A percentile compares a stretch with the other conserved stretches of the same genome.
Conservation (phyloP, 2,329 filamentous ascomycete species). For the Acarospora socialis region DNA sequence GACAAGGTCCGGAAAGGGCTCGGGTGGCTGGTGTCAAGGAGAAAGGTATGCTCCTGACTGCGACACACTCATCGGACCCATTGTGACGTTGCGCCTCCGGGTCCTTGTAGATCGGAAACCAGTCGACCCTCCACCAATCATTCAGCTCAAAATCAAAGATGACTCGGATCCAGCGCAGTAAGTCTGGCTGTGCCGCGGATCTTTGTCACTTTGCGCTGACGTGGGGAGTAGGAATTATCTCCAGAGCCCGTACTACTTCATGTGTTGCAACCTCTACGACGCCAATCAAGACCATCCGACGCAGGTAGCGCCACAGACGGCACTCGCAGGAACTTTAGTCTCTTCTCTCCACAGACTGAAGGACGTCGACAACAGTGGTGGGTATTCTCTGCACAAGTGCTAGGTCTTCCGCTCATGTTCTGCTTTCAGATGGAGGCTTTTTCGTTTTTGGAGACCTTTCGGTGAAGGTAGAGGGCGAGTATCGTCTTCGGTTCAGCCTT, state of each 20-base stretch:
- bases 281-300: conserved; percentile 32
- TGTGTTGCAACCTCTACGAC: conserved; percentile 42
- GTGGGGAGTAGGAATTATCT: conserved; percentile 40
- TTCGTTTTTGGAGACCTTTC: conserved; percentile 88
- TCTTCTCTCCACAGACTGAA: conserved; percentile 75
- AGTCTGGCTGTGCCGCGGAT: conserved; percentile 24
- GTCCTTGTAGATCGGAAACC: conserved; percentile 56
- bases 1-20: conserved; percentile 53
- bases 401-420: conserved; percentile 8
- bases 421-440: conserved; percentile 55
- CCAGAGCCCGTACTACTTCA: conserved; percentile 51
- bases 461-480: conserved; percentile 58
- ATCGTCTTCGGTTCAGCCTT: conserved; percentile 60
- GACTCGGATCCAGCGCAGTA: conserved; percentile 44
- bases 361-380: conserved; percentile 54
- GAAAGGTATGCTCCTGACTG: conserved; percentile 40
- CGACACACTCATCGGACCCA: conserved; percentile 1
- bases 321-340: conserved; percentile 56
- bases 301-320: conserved; percentile 28
- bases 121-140: conserved; percentile 69
- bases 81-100: too few relatives aligned
- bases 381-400: conserved; percentile 12
- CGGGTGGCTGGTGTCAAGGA: conserved; percentile 59
- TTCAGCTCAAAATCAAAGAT: conserved; percentile 49
- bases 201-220: background rate